Evolutionary conservation across 2,329 filamentous ascomycete genomes (phyloP).

Genomic region (Colletotrichum somersetense): DNA sequence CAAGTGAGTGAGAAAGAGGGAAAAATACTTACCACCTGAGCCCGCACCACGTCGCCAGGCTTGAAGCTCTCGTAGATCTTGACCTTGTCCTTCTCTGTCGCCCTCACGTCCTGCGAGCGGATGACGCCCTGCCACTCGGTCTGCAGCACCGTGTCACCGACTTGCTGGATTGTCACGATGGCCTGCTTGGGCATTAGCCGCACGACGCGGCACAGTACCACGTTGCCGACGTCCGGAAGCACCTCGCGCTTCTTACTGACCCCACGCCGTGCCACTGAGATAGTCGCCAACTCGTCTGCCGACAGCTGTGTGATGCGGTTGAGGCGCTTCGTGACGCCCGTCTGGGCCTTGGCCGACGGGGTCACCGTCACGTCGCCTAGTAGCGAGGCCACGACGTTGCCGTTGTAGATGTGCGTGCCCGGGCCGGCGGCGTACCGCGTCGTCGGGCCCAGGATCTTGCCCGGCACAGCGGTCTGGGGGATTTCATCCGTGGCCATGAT

Average conservation of each 20-base stretch:
- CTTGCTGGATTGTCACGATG: constrained; percentile 86
- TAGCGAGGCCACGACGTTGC: constrained; percentile 84
- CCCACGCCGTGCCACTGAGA: constrained; percentile 65
- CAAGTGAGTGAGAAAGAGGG: neutral
- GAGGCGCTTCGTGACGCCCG: constrained; percentile 68
- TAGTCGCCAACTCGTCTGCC: constrained; percentile 60
- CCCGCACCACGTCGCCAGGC: constrained; percentile 91
- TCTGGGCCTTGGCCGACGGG: constrained; percentile 59
- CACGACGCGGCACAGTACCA: constrained; percentile 87
- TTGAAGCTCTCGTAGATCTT: constrained; percentile 92
- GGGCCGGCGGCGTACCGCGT: constrained; percentile 78
- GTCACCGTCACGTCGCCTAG: constrained; percentile 76
- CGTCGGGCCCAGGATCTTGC: constrained; percentile 79
- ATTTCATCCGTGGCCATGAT: constrained; percentile 52
- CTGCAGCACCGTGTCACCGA: constrained; percentile 78
- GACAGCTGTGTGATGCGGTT: constrained; percentile 67
- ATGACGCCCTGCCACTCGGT: constrained; percentile 90
- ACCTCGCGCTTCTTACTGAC: constrained; percentile 72
- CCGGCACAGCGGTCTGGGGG: constrained; percentile 79
- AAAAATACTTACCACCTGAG: constrained; percentile 75
- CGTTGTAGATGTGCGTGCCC: constrained; percentile 85
- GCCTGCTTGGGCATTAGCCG: constrained; percentile 89
- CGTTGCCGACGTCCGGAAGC: constrained; percentile 83
- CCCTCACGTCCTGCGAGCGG: constrained; percentile 89
- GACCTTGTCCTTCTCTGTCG: constrained; percentile 95